Evolutionary conservation across 2,329 filamentous ascomycete genomes (phyloP).

Genomic region (Raffaelea deltoideospora): DNA sequence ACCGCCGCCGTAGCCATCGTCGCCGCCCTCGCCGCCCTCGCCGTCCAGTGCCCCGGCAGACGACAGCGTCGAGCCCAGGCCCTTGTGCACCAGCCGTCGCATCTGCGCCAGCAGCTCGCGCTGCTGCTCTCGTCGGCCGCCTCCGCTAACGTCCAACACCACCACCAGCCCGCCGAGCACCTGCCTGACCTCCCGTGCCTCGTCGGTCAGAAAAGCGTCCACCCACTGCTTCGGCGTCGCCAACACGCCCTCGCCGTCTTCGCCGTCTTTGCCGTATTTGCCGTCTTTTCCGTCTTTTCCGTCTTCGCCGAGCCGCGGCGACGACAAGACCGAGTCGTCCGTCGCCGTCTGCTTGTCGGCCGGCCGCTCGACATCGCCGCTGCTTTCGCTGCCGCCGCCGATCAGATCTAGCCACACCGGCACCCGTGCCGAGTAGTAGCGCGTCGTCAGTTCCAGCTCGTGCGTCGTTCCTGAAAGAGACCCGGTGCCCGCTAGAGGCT

Average conservation of each 20-base stretch:
- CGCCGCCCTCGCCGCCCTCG: constrained; percentile 10
- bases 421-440: constrained; percentile 45
- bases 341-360: constrained; percentile 3
- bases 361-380: not conserved
- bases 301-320: no score
- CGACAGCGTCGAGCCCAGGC: constrained; percentile 48
- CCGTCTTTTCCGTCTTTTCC: not conserved
- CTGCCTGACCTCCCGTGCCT: constrained; percentile 46
- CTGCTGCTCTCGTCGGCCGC: constrained; percentile 8
- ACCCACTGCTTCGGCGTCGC: constrained; percentile 34
- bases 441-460: constrained; percentile 35
- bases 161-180: constrained; percentile 46
- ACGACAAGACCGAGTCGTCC: constrained; percentile 11
- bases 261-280: not conserved
- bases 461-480: constrained; percentile 45
- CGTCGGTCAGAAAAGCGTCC: constrained; percentile 39
- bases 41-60: constrained; percentile 42
- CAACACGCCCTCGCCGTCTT: not conserved
- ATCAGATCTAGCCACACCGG: constrained; percentile 50
- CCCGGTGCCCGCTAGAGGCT: constrained; percentile 4
- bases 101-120: constrained; percentile 34
- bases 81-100: constrained; percentile 40
- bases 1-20: constrained; percentile 28
- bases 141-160: constrained; percentile 27
- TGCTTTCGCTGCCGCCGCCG: constrained; percentile 8